Evolutionary conservation across 2,329 filamentous ascomycete species (phyloP).

Genomic region (Aspergillus bombycis): DNA sequence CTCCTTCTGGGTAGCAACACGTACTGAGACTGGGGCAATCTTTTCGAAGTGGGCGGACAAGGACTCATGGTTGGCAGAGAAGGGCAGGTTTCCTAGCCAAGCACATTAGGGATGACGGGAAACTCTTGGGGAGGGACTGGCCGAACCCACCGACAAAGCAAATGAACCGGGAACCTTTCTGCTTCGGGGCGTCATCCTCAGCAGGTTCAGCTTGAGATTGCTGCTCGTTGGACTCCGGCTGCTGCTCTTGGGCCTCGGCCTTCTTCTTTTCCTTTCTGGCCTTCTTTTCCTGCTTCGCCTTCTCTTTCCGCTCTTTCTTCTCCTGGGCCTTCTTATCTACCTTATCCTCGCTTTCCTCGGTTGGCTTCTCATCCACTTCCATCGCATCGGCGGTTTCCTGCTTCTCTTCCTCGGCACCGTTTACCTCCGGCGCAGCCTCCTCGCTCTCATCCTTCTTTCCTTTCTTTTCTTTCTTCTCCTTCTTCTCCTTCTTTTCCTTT

Average conservation of each 20-base stretch:
- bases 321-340: conserved; percentile 10
- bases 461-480: conserved; percentile 32
- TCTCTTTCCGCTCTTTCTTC: conserved; percentile 17
- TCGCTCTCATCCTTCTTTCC: conserved; percentile 30
- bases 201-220: conserved; percentile 18
- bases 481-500: conserved; percentile 25
- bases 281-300: conserved; percentile 16
- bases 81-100: conserved; percentile 78
- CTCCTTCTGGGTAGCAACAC: conserved; percentile 70
- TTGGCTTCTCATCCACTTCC: conserved; percentile 20
- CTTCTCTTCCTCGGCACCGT: conserved; percentile 13
- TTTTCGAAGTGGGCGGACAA: conserved; percentile 77
- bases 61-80: conserved; percentile 70
- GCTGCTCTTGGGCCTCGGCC: conserved; percentile 23
- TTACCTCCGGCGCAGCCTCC: conserved; percentile 7
- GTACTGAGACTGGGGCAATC: conserved; percentile 70
- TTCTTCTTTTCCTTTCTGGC: conserved; percentile 26
- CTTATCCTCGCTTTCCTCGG: conserved; percentile 8
- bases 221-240: neutral
- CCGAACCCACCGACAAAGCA: conserved; percentile 68
- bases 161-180: conserved; percentile 65
- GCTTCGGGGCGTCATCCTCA: conserved; percentile 22
- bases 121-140: neutral
- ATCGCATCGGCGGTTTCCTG: conserved; percentile 14
- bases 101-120: neutral